Evolutionary conservation across 2,329 filamentous ascomycete species (phyloP), one percentile per base, ranked within the genome.

Genomic region (Trichoderma lentiforme): DNA sequence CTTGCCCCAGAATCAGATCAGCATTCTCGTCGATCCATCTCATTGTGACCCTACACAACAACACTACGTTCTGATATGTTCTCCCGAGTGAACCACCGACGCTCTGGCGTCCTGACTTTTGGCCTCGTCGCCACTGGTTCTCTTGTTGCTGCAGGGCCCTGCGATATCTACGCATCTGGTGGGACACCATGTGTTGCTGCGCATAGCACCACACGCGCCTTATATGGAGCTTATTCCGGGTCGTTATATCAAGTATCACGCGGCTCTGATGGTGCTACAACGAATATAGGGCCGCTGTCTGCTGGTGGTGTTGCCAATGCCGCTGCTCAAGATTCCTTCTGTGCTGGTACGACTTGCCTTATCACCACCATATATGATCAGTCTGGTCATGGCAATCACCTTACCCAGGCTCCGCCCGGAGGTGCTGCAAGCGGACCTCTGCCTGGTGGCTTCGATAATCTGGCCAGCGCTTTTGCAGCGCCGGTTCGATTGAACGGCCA

Each of bases 311-410:
- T 61, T 8, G 66, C 66, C 56, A 69, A 69, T 61, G 66, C 66
- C n/a, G 66, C 66, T 8, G 28, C 66, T n/a, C 66, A 69, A n/a
- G 66, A 69, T 26, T 60, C 66, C 8, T 69, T 69, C 56, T 69
- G 66, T n/a, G 36, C 56, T 26, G 36, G 66, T 36, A 69, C 66
- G 9, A 69, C 66, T 8, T 69, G 66, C 9, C 66, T 69, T 9
- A 69, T 69, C 36, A 34, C 66, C 56, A 61, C 51, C 14, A 69
- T 69, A 12, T 69, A 69, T 34, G 66, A 69, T 39, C 66, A 69
- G n/a, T 61, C 56, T 24, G 66, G 66, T 7, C 66, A 36, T 4
- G 66, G 66, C 14, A 69, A 69, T 11, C 56, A 69, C 18, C 66
- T 69, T 2, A 69, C 66, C 6, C 66, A 61, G 28, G 66, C 66